These are phyloP conservation scores for Myrmaecium sp. DNA, from an alignment of 2,329 filamentous ascomycete genomes.

Conservation along the genomic window DNA sequence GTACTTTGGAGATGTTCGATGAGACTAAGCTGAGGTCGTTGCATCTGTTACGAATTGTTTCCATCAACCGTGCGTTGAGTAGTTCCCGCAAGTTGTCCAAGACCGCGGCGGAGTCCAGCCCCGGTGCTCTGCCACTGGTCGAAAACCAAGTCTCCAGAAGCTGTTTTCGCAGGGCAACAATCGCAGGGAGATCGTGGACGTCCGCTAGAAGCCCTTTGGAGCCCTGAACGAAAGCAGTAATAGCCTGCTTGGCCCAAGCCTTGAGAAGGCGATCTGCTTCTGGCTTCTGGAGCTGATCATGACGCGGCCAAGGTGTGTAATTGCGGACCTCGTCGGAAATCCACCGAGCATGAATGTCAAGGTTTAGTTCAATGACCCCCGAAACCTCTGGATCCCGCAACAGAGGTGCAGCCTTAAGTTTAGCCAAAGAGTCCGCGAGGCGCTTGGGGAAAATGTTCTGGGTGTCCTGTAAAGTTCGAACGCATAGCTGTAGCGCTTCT, in stretches of 20 bases:
- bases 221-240: slow-evolving; percentile 33
- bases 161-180: slow-evolving; percentile 52
- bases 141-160: slow-evolving; percentile 62
- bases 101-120: slow-evolving; percentile 51
- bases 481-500: slow-evolving; percentile 53
- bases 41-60: slow-evolving; percentile 46
- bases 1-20: slow-evolving; percentile 42
- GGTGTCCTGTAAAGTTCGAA: slow-evolving; percentile 60
- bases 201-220: slow-evolving; percentile 41
- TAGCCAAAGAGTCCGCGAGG: slow-evolving; percentile 50
- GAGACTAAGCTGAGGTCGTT: slow-evolving; percentile 48
- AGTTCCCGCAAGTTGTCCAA: slow-evolving; percentile 50
- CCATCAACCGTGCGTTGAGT: slow-evolving; percentile 51
- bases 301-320: slow-evolving; percentile 74
- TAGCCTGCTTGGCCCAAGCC: slow-evolving; percentile 23
- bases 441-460: slow-evolving; percentile 58
- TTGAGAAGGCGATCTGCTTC: slow-evolving; percentile 25
- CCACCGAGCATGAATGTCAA: slow-evolving; percentile 67
- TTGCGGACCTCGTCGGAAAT: slow-evolving; percentile 66
- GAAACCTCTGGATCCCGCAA: slow-evolving; percentile 54
- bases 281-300: slow-evolving; percentile 43
- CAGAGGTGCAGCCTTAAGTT: slow-evolving; percentile 52
- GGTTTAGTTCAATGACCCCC: slow-evolving; percentile 49
- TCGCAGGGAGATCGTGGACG: slow-evolving; percentile 48
- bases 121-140: slow-evolving; percentile 44